Evolutionary conservation across 2,329 filamentous ascomycete species (phyloP), one percentile per base, ranked within the genome.

Genomic region (Pseudogymnoascus sp.): DNA sequence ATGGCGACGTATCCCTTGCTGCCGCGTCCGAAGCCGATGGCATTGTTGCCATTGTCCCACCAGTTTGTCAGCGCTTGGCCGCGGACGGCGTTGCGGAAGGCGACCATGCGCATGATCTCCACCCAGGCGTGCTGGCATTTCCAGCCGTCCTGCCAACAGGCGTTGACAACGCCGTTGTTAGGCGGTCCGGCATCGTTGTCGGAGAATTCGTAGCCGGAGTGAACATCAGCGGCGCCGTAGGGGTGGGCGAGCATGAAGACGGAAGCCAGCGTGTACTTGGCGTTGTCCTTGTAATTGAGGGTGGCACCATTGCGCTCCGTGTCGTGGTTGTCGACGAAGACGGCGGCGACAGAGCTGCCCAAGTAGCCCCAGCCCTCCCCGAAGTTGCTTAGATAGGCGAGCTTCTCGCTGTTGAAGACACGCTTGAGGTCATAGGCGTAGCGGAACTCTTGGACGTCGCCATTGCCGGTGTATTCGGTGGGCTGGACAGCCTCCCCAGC

Each of bases 251-350:
- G 46, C 46, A 53, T 53, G 14, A 53, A 53, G 25, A 53, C 46
- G 14, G 10, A 16, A 11, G 46, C 46, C 25, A 53, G 46, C 1
- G 46, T 53, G 25, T 53, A 53, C 25, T 31, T 16, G 46, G 46
- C 46, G 8, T 53, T 53, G 25, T 53, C 46, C n/a, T 53, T 53
- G 46, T 53, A 53, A 31, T n/a, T 53, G 14, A 53, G 46, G 11
- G 46, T 53, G 23, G 46, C 25, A 16, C 46, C 46, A 14, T 28
- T 53, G 25, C 46, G 46, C 46, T 53, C 46, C 16, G 46, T 53
- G 46, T 53, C 46, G 46, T 53, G 46, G 46, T 53, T 53, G 23
- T 53, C 46, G 25, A 53, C 46, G 25, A 53, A 53, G 25, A 53
- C 46, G 21, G 25, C 46, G 4, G 46, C 23, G 25, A 53, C 46